These are phyloP conservation scores for Picea engelmannii DNA, from an alignment of 83 land plant species.

Conservation along the genomic window DNA sequence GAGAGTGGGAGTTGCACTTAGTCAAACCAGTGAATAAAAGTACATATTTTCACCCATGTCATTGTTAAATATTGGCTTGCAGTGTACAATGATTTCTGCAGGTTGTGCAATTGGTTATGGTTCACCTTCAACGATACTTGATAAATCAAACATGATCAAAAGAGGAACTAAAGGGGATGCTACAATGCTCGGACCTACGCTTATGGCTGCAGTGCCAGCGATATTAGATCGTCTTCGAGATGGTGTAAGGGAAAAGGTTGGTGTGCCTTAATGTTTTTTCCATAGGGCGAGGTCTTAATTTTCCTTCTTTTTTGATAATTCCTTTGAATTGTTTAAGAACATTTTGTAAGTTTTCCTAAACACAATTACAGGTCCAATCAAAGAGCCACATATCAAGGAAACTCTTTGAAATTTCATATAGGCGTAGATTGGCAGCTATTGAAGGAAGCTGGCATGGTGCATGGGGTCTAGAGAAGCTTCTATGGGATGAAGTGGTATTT, in stretches of 20 bases:
- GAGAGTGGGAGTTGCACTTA: neutral
- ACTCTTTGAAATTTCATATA: conserved; percentile 66
- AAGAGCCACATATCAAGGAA: conserved; percentile 66
- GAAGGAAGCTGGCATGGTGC: conserved; percentile 84
- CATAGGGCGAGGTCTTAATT: neutral
- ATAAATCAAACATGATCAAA: conserved; percentile 75
- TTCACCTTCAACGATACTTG: conserved; percentile 70
- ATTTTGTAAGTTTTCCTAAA: neutral
- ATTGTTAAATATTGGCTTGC: conserved; percentile 15
- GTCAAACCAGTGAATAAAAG: neutral
- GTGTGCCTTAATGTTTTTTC: neutral
- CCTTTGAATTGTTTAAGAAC: neutral
- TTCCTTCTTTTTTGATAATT: neutral
- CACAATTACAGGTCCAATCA: conserved; percentile 48
- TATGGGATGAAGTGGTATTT: conserved; percentile 86
- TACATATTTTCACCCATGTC: neutral
- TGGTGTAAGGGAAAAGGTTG: conserved; percentile 71
- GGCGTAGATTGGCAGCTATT: conserved; percentile 59
- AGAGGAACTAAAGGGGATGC: conserved; percentile 86
- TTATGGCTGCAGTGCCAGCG: conserved; percentile 83
- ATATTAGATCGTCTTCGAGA: conserved; percentile 86
- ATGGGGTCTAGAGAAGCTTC: conserved; percentile 68
- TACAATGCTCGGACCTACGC: conserved; percentile 63
- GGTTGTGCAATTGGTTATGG: conserved; percentile 85
- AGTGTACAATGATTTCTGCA: conserved; percentile 56